Evolutionary conservation across 129 eudicot genomes (phyloP).

Genomic region (Flaveria sonorensis): DNA sequence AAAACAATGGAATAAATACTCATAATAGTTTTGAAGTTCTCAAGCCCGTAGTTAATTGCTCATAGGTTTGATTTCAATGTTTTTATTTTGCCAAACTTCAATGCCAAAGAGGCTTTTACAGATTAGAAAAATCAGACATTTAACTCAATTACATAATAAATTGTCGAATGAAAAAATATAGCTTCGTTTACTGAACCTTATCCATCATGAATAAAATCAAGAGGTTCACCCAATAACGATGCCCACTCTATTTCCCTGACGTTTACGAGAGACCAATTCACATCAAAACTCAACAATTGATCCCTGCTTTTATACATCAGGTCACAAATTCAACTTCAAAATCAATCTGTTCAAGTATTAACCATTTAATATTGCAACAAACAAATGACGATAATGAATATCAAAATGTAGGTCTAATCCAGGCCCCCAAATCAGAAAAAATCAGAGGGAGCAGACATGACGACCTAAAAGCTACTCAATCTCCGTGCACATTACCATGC

Average conservation of each 20-base stretch:
- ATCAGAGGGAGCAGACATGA: conserved; percentile 92
- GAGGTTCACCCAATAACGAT: conserved; percentile 49
- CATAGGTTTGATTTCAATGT: no score
- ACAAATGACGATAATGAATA: not conserved
- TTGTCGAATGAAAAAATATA: conserved; percentile 12
- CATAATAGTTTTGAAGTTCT: no score
- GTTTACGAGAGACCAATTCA: conserved; percentile 40
- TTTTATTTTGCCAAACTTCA: no score
- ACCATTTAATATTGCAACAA: no score
- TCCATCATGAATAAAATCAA: conserved; percentile 24
- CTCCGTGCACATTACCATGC: conserved; percentile 89
- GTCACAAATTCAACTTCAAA: not conserved
- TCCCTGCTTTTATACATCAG: conserved; percentile 46
- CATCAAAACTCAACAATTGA: conserved; percentile 17
- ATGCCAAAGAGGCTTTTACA: no score
- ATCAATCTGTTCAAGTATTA: no score
- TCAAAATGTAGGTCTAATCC: conserved; percentile 72
- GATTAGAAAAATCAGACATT: no score
- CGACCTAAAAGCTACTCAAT: conserved; percentile 57
- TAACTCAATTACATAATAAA: no score
- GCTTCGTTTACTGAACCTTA: conserved; percentile 49
- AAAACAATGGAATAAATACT: no score
- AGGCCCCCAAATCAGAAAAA: conserved; percentile 75
- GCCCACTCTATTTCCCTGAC: conserved; percentile 43
- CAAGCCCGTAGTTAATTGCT: no score